Base-by-base conservation (phyloP, 495 filamentous ascomycete species). In the Podospora australis region DNA sequence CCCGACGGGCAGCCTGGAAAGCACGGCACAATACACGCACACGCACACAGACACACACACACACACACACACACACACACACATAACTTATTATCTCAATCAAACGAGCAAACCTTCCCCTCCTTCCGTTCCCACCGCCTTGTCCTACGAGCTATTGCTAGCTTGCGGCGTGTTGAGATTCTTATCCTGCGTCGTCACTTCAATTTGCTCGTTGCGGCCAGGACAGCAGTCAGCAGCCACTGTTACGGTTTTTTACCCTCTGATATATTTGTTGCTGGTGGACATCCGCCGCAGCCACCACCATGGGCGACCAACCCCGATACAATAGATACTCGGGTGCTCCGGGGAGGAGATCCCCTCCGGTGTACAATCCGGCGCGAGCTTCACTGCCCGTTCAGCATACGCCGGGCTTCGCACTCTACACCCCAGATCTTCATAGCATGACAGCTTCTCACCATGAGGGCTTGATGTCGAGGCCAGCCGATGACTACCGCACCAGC, bases 341-440 rank as follows among this genome's bases (percentile, higher is more conserved):
- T 16, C 22, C 61, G 38, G 65, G 64, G 50, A 58, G 72, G 44
- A 65, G 66, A 26, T 73, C 72, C 34, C 69, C 71, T 21, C 57
- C 62, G 14, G 52, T 67, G 23, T 62, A 70, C 55, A 75, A 72
- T 57, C 70, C 71, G 44, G 71, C 70, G 47, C 68, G 72, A 29
- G 58, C 65, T 29, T 74, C 72, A 29, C 56, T 75, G 68, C 72
- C 72, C 32, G 59, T 68, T 48, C 62, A 67, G 22, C 39, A 57
- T 46, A 56, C 61, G 10, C 69, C 66, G 13, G 70, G 70, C 55
- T 63, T 52, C 44, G 59, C 65, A 32, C 66, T 66, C 38, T 73
- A 72, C 48, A 59, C 56, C 49, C 66, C 66, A 24, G 68, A 73
- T 45, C 55, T 70, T 28, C 66, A 71, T 43, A 52, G 63, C 39